Conservation (phyloP, 1,284 basidiomycete species). For the Sanghuangporus baumii region DNA sequence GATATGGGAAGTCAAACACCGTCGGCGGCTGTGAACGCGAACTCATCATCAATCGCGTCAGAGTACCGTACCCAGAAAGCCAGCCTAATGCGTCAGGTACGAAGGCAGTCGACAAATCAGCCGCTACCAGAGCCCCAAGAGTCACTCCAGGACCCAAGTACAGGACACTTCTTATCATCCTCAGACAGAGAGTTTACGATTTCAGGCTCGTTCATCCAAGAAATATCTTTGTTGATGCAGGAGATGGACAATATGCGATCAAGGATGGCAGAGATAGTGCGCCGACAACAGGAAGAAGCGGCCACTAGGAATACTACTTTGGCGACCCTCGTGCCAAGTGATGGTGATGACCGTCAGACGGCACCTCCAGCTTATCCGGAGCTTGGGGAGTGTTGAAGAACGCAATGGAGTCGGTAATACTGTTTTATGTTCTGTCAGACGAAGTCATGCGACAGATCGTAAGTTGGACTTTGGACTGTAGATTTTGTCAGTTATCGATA, state of each 20-base stretch:
- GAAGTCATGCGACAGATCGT: too few species aligned
- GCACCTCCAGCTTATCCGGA: neutral
- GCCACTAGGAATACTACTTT: neutral
- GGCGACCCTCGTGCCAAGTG: neutral
- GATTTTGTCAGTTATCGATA: too few species aligned
- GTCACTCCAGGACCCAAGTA: neutral
- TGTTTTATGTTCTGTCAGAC: too few species aligned
- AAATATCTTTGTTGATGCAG: neutral
- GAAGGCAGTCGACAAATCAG: neutral
- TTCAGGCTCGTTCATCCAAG: neutral
- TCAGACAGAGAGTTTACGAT: neutral
- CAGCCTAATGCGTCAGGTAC: neutral
- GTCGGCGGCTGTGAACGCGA: too few species aligned
- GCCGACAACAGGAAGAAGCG: neutral
- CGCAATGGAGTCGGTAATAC: neutral
- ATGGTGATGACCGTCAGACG: neutral
- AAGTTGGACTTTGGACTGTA: too few species aligned
- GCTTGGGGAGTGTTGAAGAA: neutral
- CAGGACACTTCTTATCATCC: neutral
- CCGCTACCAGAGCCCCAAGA: neutral
- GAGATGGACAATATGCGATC: neutral
- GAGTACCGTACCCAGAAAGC: neutral
- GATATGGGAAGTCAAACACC: too few species aligned
- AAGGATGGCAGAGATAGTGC: neutral
- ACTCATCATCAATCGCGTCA: neutral